Conservation (phyloP, 495 filamentous ascomycete genomes). For the Hypoxylon perforatum region DNA sequence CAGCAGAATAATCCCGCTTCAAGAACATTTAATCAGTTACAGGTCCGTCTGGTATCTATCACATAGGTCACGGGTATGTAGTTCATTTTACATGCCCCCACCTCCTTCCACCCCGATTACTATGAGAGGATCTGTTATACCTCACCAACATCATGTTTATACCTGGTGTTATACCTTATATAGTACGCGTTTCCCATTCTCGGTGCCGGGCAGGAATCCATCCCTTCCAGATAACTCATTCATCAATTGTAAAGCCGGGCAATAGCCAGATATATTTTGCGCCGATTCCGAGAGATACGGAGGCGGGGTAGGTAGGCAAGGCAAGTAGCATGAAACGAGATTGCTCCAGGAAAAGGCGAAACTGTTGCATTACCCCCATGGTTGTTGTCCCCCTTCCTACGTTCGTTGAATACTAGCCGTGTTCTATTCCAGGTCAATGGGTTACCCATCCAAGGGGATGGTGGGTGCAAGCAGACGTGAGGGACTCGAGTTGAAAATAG, state of each 20-base stretch:
- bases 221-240: not conserved
- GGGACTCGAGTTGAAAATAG: constrained; percentile 30
- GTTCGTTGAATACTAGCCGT: not conserved
- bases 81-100: not conserved
- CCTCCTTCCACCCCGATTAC: constrained; percentile 2
- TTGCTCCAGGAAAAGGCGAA: constrained; percentile 3
- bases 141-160: no score
- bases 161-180: no score
- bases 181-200: not conserved
- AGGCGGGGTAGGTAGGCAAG: not conserved
- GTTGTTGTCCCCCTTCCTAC: not conserved
- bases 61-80: no score
- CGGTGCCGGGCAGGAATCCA: constrained; percentile 4
- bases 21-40: no score
- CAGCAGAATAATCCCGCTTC: no score
- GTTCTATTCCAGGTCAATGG: constrained; percentile 19
- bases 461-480: not conserved
- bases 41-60: not conserved
- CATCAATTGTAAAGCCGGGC: not conserved
- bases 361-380: not conserved
- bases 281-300: constrained; percentile 2
- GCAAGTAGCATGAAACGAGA: not conserved
- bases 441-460: constrained; percentile 5
- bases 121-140: not conserved
- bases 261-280: constrained; percentile 1